Evolutionary conservation across 2,329 filamentous ascomycete species (phyloP), one percentile per base, ranked within the genome.

Genomic region (Aspergillus novofumigatus): DNA sequence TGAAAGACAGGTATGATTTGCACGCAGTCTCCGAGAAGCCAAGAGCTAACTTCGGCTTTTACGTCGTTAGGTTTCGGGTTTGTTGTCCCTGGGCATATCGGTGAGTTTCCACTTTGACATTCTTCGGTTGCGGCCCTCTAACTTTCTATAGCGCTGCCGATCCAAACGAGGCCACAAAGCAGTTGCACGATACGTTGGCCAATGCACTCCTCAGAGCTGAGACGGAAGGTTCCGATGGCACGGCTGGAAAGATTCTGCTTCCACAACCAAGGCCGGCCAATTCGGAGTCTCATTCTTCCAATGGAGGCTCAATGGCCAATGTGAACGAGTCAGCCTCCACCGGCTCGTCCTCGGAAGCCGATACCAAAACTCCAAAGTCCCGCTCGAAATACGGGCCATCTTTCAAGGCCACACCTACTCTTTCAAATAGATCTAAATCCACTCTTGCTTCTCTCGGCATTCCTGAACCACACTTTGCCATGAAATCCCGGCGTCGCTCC

Each of bases 1-100:
- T 88, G 50, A 88, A 87, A 71, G 85, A 88, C 65, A 76, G 83
- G 67, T 81, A 76, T 54, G 44, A 17, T 14, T 11, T 26, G 21
- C 10, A 11, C 8, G 44, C 44, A 11, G 32, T 23, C 6, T 17
- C 11, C 44, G 25, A 23, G 21, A 47, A 23, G 20, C n/a, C n/a
- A 9, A 29, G 55, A 45, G 42, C 38, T 53, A 35, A 28, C 42
- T 10, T 48, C 49, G 49, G 11, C 45, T 45, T 51, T 49, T 25
- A n/a, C 17, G 23, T 20, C 52, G 23, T 17, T 26, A 76, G 78
- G 52, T 83, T 83, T 59, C 77, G 82, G 48, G 80, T 82, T 10
- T 83, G 81, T 62, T 81, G 80, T 57, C 81, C 82, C 47, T 73
- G 79, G 69, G 74, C 74, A 25, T 75, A 81, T 65, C 68, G 72